phyloP scores from a whole-genome alignment of 768 basidiomycete genomes.

The Hypholoma sublateritium region DNA sequence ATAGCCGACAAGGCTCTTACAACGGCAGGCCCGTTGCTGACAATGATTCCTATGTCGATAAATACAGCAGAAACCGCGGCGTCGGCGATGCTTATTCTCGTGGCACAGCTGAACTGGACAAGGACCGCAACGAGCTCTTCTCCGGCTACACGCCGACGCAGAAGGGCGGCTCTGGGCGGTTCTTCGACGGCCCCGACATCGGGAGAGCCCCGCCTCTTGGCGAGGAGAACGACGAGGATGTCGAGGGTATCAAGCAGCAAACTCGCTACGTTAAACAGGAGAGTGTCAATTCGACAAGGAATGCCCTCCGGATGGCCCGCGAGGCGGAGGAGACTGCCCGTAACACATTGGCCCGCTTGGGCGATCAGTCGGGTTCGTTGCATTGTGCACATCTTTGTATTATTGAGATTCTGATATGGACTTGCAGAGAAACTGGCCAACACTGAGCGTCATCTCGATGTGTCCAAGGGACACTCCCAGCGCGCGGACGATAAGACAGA shows the following conservation, averaged over 20 bases:
- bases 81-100: constrained; percentile 70
- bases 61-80: constrained; percentile 50
- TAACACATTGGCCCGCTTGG: constrained; percentile 79
- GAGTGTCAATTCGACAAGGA: constrained; percentile 82
- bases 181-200: constrained; percentile 61
- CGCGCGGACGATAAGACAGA: constrained; percentile 92
- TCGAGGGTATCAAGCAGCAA: constrained; percentile 94
- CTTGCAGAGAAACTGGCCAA: constrained; percentile 80
- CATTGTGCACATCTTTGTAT: background rate
- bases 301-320: constrained; percentile 89
- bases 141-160: constrained; percentile 68
- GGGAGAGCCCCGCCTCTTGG: constrained; percentile 52
- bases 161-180: constrained; percentile 59
- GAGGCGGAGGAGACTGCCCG: constrained; percentile 96
- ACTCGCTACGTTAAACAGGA: constrained; percentile 91
- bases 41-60: constrained; percentile 34
- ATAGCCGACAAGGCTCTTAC: constrained; percentile 16
- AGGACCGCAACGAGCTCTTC: constrained; percentile 74
- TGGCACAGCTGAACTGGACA: constrained; percentile 56
- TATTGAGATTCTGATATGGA: background rate
- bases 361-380: constrained; percentile 86
- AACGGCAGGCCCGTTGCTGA: constrained; percentile 15
- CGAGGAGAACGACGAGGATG: constrained; percentile 81
- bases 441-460: constrained; percentile 93
- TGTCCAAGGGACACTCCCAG: constrained; percentile 81